Conservation (phyloP, 2,329 filamentous ascomycete genomes). For the Aureobasidium sp. region DNA sequence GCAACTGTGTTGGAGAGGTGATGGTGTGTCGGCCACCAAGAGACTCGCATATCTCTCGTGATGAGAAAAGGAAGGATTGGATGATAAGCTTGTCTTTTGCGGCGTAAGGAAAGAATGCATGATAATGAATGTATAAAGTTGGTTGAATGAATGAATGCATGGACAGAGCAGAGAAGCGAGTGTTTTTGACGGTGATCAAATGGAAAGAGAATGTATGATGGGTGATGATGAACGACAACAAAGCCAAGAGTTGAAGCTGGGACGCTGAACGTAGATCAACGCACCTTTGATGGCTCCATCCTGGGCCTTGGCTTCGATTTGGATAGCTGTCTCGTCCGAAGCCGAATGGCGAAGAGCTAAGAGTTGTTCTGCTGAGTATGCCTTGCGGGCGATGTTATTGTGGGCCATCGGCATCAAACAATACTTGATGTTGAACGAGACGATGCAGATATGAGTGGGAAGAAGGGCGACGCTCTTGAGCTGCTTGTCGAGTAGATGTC, state of each 20-base stretch:
- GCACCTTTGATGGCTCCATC: constrained; percentile 31
- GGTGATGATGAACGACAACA: not conserved
- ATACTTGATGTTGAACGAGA: constrained; percentile 1
- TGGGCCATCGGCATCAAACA: constrained; percentile 12
- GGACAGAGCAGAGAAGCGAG: not conserved
- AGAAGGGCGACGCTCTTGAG: not conserved
- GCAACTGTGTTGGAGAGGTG: not conserved
- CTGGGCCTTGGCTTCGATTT: constrained; percentile 27
- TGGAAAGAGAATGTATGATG: not conserved
- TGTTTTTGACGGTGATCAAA: not conserved
- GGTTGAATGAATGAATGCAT: not conserved
- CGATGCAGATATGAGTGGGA: not conserved
- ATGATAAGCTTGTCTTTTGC: not conserved
- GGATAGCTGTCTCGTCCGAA: constrained; percentile 25
- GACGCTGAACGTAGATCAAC: not conserved
- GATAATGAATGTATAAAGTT: constrained; percentile 6
- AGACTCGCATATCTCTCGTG: constrained; percentile 2
- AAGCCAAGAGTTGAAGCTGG: not conserved
- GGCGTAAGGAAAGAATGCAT: not conserved
- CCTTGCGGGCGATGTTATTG: constrained; percentile 21
- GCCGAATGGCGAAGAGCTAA: constrained; percentile 25
- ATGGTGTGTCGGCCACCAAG: constrained; percentile 17
- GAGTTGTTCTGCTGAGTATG: constrained; percentile 29
- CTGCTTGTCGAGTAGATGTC: not conserved
- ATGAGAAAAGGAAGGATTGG: constrained; percentile 6